phyloP scores from a whole-genome alignment of 2,329 filamentous ascomycete species.

The Xylaria multiplex region DNA sequence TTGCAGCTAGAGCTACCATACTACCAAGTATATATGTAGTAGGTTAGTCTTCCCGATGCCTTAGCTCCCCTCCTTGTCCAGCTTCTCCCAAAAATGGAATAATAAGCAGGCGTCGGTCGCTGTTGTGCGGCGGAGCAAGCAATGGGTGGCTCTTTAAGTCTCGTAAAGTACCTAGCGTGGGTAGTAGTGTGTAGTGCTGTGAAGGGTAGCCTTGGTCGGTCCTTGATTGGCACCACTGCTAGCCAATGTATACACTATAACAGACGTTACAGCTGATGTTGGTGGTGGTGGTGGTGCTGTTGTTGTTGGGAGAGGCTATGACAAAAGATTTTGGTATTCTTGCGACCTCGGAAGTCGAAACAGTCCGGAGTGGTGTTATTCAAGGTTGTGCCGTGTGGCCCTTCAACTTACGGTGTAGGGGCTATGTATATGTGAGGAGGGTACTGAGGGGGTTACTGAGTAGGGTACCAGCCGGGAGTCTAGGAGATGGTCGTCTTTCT shows the following conservation, averaged over 20 bases:
- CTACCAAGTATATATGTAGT: neutral
- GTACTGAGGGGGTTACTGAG: too few species aligned
- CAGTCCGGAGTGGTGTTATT: constrained; percentile 9
- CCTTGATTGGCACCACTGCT: neutral
- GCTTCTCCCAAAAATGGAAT: constrained; percentile 27
- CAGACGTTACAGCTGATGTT: neutral
- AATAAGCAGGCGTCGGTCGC: constrained; percentile 21
- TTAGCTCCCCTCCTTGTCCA: constrained; percentile 29
- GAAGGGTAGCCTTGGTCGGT: constrained; percentile 7
- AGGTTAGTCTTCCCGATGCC: constrained; percentile 9
- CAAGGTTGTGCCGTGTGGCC: constrained; percentile 1
- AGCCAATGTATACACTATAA: neutral
- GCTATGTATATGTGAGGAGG: neutral
- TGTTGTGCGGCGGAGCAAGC: constrained; percentile 31
- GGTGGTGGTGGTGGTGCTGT: neutral
- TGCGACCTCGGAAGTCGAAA: constrained; percentile 29
- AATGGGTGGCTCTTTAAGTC: constrained; percentile 4
- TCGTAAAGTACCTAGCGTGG: neutral
- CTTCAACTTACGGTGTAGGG: constrained; percentile 28
- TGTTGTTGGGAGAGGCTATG: constrained; percentile 7
- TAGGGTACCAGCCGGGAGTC: constrained; percentile 3
- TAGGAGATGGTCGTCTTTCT: neutral
- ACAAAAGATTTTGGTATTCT: constrained; percentile 7
- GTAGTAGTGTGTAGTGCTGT: neutral
- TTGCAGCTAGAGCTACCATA: constrained; percentile 22